phyloP scores from a whole-genome alignment of 768 basidiomycete genomes.

The Russula earlei region DNA sequence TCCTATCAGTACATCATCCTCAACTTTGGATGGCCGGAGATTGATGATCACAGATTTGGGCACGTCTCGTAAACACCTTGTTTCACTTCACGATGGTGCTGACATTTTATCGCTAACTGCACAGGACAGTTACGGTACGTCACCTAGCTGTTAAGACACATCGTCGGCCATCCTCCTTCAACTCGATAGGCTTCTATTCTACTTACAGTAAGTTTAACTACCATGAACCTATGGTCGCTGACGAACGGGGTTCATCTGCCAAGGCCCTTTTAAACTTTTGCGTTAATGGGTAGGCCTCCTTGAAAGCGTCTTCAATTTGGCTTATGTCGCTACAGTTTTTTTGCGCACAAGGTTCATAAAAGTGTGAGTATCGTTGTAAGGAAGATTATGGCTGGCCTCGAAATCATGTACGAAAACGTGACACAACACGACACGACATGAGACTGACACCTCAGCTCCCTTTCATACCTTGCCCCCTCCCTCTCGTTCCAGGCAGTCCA shows the following conservation, averaged over 20 bases:
- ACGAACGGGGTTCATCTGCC: not conserved
- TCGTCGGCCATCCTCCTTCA: not conserved
- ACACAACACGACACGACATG: no score
- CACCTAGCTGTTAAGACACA: not conserved
- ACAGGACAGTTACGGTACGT: slow-evolving; percentile 5
- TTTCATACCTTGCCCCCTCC: no score
- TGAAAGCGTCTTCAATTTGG: not conserved
- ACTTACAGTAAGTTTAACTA: slow-evolving; percentile 1
- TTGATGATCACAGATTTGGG: slow-evolving; percentile 4
- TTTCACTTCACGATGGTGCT: not conserved
- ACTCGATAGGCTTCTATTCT: not conserved
- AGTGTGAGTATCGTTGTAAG: no score
- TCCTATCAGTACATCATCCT: slow-evolving; percentile 7
- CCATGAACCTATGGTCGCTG: not conserved
- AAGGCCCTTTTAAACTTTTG: slow-evolving; percentile 1
- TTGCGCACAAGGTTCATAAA: slow-evolving; percentile 8
- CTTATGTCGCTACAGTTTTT: slow-evolving; percentile 4
- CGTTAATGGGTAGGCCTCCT: slow-evolving; percentile 10
- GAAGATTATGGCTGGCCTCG: no score
- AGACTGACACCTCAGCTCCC: no score
- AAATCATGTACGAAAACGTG: no score
- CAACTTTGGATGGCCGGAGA: not conserved
- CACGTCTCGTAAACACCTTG: not conserved
- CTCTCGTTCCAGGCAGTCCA: no score
- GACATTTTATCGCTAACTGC: not conserved